phyloP scores from a whole-genome alignment of 352 stramenopile species.

The Phytophthora pistaciae region DNA sequence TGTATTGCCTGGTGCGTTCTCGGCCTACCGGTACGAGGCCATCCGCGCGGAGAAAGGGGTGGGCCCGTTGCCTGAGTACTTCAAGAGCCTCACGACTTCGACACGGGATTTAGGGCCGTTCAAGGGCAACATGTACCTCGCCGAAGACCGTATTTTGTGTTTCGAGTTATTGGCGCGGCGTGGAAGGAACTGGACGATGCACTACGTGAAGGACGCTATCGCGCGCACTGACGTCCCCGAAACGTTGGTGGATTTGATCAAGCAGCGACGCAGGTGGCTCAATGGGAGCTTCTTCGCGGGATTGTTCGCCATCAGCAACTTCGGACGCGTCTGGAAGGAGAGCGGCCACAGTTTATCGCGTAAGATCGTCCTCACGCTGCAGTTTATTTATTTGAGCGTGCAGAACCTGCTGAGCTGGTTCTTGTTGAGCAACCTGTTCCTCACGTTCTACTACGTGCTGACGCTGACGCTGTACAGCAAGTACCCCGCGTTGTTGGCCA shows the following conservation, averaged over 20 bases:
- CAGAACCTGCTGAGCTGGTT: constrained; percentile 58
- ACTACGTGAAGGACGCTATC: constrained; percentile 66
- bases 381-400: constrained; percentile 52
- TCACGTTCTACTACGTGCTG: constrained; percentile 63
- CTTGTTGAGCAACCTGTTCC: constrained; percentile 56
- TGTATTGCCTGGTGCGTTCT: constrained; percentile 54
- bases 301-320: constrained; percentile 66
- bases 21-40: constrained; percentile 62
- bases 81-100: constrained; percentile 55
- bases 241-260: constrained; percentile 68
- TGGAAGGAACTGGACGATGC: constrained; percentile 52
- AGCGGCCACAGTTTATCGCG: constrained; percentile 45
- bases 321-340: constrained; percentile 58
- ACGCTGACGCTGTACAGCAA: constrained; percentile 44
- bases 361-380: constrained; percentile 50
- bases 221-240: constrained; percentile 54
- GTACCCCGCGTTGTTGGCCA: constrained; percentile 37
- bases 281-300: constrained; percentile 74
- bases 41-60: constrained; percentile 58
- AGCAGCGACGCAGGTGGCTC: constrained; percentile 67
- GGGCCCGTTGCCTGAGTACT: constrained; percentile 57
- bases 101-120: constrained; percentile 59
- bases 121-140: constrained; percentile 78
- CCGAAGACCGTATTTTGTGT: constrained; percentile 72
- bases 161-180: constrained; percentile 65